phyloP scores from a whole-genome alignment of 495 filamentous ascomycete species.

The Chlorociboria aeruginascens region DNA sequence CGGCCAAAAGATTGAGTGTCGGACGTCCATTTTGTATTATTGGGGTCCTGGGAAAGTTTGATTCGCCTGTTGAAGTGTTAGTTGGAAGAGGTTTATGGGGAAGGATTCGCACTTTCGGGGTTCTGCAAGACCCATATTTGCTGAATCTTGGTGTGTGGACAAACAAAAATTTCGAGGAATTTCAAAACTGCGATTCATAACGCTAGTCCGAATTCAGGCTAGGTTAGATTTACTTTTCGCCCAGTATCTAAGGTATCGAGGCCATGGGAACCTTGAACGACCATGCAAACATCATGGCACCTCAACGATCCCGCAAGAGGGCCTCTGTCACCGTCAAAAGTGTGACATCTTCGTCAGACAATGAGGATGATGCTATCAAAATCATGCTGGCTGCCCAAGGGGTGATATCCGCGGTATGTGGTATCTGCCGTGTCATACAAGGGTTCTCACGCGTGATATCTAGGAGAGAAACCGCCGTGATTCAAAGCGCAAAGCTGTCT shows the following conservation, averaged over 20 bases:
- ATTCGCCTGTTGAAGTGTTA: constrained; percentile 44
- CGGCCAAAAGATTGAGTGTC: constrained; percentile 77
- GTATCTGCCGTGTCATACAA: too few relatives aligned
- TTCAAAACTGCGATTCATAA: constrained; percentile 5
- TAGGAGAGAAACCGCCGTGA: constrained; percentile 21
- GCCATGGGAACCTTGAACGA: neutral
- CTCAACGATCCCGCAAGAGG: constrained; percentile 7
- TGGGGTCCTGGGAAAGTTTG: constrained; percentile 80
- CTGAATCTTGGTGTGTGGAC: constrained; percentile 5
- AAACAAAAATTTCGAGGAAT: constrained; percentile 3
- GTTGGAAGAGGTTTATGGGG: neutral
- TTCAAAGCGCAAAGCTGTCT: constrained; percentile 14
- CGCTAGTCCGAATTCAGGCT: constrained; percentile 2
- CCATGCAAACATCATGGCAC: constrained; percentile 2
- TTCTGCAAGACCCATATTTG: constrained; percentile 60
- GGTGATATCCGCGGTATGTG: constrained; percentile 7
- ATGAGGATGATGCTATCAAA: neutral
- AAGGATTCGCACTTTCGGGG: constrained; percentile 49
- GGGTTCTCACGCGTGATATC: neutral
- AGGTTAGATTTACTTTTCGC: neutral
- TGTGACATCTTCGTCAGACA: neutral
- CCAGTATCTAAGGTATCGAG: neutral
- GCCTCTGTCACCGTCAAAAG: neutral
- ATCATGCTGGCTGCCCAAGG: constrained; percentile 12
- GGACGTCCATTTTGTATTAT: constrained; percentile 83